These are phyloP conservation scores for Monosporozyma aerobia DNA, from an alignment of 805 yeast genomes.

Conservation along the genomic window DNA sequence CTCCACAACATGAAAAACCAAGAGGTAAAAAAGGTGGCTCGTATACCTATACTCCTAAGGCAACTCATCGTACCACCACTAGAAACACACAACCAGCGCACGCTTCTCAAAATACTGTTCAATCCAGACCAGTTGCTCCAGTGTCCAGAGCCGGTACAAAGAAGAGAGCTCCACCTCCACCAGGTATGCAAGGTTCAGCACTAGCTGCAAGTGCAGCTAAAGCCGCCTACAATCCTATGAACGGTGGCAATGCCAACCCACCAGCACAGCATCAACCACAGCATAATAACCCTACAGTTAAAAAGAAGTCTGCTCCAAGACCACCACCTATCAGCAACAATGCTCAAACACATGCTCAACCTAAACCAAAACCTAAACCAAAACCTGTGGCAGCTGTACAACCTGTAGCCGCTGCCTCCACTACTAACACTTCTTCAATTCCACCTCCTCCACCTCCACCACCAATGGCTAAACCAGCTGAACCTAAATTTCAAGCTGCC, in stretches of 20 bases:
- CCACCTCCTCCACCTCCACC: slow-evolving; percentile 78
- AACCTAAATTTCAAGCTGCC: slow-evolving; percentile 74
- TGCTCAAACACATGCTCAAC: slow-evolving; percentile 15
- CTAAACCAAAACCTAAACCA: slow-evolving; percentile 4
- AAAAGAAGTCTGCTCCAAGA: slow-evolving; percentile 35
- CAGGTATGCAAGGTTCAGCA: slow-evolving; percentile 17
- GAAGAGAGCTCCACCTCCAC: slow-evolving; percentile 32
- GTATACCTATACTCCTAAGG: slow-evolving; percentile 3
- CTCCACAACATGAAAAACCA: slow-evolving; percentile 69
- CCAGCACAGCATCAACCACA: slow-evolving; percentile 14
- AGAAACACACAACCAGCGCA: slow-evolving; percentile 9
- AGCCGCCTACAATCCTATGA: slow-evolving; percentile 29
- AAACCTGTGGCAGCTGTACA: slow-evolving; percentile 4
- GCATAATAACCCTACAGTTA: slow-evolving; percentile 35
- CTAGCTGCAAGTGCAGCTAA: slow-evolving; percentile 36
- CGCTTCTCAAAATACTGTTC: slow-evolving; percentile 5
- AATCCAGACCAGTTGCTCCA: slow-evolving; percentile 23
- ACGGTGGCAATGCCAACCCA: slow-evolving; percentile 18
- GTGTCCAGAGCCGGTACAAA: slow-evolving; percentile 19
- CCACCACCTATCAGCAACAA: slow-evolving; percentile 3
- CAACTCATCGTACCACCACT: slow-evolving; percentile 4
- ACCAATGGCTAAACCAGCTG: slow-evolving; percentile 47
- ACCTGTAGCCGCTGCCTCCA: neutral
- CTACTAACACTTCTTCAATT: slow-evolving; percentile 2
- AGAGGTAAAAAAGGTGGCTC: slow-evolving; percentile 35